Evolutionary conservation across 2,329 filamentous ascomycete species (phyloP).

Genomic region (Colletotrichum tofieldiae): DNA sequence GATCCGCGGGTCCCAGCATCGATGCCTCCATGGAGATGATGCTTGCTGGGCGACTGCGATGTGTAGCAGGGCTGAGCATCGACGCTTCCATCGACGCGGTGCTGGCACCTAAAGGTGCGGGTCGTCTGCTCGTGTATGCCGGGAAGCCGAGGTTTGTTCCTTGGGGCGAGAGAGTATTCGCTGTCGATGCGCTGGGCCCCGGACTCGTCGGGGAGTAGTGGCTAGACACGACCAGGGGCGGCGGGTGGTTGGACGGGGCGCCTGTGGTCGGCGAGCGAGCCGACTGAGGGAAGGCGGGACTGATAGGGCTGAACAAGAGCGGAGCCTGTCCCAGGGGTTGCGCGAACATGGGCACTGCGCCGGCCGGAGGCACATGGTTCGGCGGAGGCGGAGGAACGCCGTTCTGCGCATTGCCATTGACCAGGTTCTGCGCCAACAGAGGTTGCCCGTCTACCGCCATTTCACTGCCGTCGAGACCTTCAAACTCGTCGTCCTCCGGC

Average conservation of each 20-base stretch:
- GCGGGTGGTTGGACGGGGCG: constrained; percentile 32
- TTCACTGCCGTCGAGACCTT: constrained; percentile 57
- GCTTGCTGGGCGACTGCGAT: constrained; percentile 34
- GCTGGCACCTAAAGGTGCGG: constrained; percentile 39
- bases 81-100: constrained; percentile 43
- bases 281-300: constrained; percentile 31
- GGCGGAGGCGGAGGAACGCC: constrained; percentile 37
- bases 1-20: constrained; percentile 33
- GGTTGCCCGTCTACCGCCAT: constrained; percentile 54
- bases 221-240: constrained; percentile 35
- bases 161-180: constrained; percentile 39
- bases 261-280: constrained; percentile 24
- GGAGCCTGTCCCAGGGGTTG: constrained; percentile 38
- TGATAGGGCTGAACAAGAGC: constrained; percentile 36
- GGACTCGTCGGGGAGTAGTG: constrained; percentile 31
- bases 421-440: constrained; percentile 41
- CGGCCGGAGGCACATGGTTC: constrained; percentile 29
- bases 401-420: constrained; percentile 35
- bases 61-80: constrained; percentile 37
- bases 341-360: constrained; percentile 37
- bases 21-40: constrained; percentile 41
- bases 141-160: constrained; percentile 41
- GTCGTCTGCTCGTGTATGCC: constrained; percentile 34
- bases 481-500: constrained; percentile 62
- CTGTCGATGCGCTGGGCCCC: constrained; percentile 28